These are phyloP conservation scores for Coemansia asiatica DNA, from an alignment of 192 early-diverging fungal genomes.

Conservation along the genomic window DNA sequence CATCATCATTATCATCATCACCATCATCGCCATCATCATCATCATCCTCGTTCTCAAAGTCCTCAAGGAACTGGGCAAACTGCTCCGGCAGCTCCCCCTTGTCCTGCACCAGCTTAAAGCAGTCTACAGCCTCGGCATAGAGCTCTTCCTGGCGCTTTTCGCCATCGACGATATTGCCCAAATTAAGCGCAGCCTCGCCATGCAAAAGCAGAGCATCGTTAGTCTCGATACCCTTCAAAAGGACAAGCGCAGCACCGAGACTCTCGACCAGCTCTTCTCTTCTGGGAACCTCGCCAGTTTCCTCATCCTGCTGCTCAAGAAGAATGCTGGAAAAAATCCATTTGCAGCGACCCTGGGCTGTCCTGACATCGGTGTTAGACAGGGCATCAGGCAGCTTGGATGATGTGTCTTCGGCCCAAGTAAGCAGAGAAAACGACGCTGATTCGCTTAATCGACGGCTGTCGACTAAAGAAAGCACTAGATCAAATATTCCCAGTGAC, in stretches of 20 bases:
- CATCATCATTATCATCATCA: not conserved
- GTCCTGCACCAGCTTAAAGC: constrained; percentile 29
- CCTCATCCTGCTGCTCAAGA: constrained; percentile 23
- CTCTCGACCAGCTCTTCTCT: constrained; percentile 12
- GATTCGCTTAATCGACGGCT: constrained; percentile 21
- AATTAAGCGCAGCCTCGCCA: constrained; percentile 43
- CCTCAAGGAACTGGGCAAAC: constrained; percentile 45
- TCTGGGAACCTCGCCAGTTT: constrained; percentile 11
- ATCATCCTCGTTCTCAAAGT: constrained; percentile 35
- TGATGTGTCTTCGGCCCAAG: constrained; percentile 26
- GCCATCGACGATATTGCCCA: constrained; percentile 44
- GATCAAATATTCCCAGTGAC: constrained; percentile 18
- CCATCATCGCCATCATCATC: constrained; percentile 10
- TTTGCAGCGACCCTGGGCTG: constrained; percentile 22
- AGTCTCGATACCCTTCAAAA: constrained; percentile 10
- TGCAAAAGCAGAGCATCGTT: constrained; percentile 36
- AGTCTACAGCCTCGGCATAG: constrained; percentile 31
- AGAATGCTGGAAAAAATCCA: constrained; percentile 35
- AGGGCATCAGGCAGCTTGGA: not conserved
- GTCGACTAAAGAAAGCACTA: constrained; percentile 43
- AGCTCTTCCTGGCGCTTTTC: constrained; percentile 29
- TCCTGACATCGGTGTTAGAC: not conserved
- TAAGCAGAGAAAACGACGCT: constrained; percentile 12
- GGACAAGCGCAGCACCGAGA: constrained; percentile 15
- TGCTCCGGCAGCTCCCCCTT: constrained; percentile 42